Evolutionary conservation across 2,329 filamentous ascomycete species (phyloP).

Genomic region (Microdochium bolleyi): DNA sequence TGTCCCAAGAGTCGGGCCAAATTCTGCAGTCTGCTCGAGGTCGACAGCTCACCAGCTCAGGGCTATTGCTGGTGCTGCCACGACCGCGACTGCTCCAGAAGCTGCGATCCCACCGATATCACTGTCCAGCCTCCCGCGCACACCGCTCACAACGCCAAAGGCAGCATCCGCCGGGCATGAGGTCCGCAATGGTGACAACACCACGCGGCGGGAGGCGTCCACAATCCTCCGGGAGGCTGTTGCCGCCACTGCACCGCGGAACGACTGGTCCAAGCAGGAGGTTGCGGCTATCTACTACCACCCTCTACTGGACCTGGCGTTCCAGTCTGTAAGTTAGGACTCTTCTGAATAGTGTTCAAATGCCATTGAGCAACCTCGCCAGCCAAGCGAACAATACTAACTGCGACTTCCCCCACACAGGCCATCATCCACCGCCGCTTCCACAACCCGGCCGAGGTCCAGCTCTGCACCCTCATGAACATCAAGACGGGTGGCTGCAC

Average conservation of each 20-base stretch:
- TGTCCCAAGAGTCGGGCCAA: background rate
- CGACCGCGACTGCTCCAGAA: background rate
- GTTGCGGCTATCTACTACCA: slow-evolving; percentile 76
- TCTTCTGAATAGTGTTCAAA: slow-evolving; percentile 2
- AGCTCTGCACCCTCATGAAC: slow-evolving; percentile 93
- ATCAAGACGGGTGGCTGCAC: slow-evolving; percentile 92
- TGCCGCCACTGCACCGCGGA: slow-evolving; percentile 51
- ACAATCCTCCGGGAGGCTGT: slow-evolving; percentile 42
- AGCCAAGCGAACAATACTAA: background rate
- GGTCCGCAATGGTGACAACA: background rate
- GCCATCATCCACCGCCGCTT: slow-evolving; percentile 74
- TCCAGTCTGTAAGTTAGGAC: slow-evolving; percentile 53
- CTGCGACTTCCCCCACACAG: slow-evolving; percentile 31
- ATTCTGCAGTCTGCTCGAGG: background rate
- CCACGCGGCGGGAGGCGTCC: background rate
- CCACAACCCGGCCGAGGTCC: slow-evolving; percentile 75
- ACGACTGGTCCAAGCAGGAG: slow-evolving; percentile 75
- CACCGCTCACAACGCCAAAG: no score
- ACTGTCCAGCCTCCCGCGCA: no score
- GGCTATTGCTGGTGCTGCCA: background rate
- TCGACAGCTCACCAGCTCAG: background rate
- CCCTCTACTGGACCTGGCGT: slow-evolving; percentile 71
- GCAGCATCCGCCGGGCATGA: background rate
- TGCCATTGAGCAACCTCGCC: background rate
- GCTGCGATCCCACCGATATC: no score